phyloP scores from a whole-genome alignment of 2,329 filamentous ascomycete genomes.

The Sporothrix pseudoabietina region DNA sequence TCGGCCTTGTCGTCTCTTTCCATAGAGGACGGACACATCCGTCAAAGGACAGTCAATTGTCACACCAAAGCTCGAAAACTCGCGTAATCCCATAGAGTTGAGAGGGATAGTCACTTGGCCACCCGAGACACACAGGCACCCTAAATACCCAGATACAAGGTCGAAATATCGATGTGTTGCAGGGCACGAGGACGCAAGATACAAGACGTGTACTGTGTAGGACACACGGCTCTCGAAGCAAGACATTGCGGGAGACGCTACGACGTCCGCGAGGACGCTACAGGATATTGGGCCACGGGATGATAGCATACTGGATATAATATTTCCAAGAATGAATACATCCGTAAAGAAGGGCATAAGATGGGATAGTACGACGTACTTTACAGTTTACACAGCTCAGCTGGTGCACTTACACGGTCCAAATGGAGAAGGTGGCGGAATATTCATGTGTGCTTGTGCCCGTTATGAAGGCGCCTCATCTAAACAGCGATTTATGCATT shows the following conservation, averaged over 20 bases:
- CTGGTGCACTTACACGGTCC: slow-evolving; percentile 19
- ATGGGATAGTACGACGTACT: slow-evolving; percentile 1
- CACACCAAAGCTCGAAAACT: slow-evolving; percentile 2
- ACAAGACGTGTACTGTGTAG: not conserved
- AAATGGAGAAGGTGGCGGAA: slow-evolving; percentile 18
- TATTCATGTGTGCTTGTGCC: not conserved
- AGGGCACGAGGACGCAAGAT: slow-evolving; percentile 16
- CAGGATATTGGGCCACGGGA: too few species aligned
- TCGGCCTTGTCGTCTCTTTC: not conserved
- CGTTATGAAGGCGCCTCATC: not conserved
- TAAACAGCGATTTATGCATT: not conserved
- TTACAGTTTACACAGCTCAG: not conserved
- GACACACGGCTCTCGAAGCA: not conserved
- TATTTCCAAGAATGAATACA: not conserved
- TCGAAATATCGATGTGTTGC: not conserved
- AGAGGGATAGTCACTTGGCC: not conserved
- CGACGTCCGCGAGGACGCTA: not conserved
- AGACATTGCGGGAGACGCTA: not conserved
- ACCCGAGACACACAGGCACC: not conserved
- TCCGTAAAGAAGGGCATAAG: not conserved
- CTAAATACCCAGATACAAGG: not conserved
- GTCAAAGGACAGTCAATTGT: not conserved
- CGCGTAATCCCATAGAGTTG: slow-evolving; percentile 1
- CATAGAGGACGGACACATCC: not conserved
- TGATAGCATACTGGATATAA: not conserved